These are phyloP conservation scores for Daldinia eschscholtzii DNA, from an alignment of 2,329 filamentous ascomycete species.

Conservation along the genomic window DNA sequence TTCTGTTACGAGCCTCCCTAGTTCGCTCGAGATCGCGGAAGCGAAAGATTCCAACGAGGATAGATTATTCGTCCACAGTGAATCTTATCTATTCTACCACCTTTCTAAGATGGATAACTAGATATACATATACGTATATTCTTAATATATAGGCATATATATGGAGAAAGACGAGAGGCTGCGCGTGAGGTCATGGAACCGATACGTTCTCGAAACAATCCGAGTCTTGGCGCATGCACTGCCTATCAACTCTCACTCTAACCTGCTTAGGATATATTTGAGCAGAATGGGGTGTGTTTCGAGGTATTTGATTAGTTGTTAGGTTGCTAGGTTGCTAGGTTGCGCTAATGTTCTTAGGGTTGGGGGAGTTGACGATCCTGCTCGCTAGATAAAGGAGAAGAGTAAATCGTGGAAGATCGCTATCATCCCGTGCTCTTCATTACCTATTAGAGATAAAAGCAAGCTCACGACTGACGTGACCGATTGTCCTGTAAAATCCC, in stretches of 20 bases:
- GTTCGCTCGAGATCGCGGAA: not conserved
- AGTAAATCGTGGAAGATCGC: slow-evolving; percentile 39
- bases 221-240: slow-evolving; percentile 1
- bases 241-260: not conserved
- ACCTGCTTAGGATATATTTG: not conserved
- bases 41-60: not conserved
- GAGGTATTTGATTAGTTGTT: not conserved
- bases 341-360: not conserved
- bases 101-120: not conserved
- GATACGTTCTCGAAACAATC: slow-evolving; percentile 4
- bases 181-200: not conserved
- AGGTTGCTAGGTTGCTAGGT: not conserved
- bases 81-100: too few relatives aligned
- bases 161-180: not conserved
- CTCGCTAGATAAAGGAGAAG: slow-evolving; percentile 34
- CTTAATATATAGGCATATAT: too few relatives aligned
- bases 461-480: slow-evolving; percentile 28
- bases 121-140: too few relatives aligned
- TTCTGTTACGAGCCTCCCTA: not conserved
- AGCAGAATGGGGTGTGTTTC: too few relatives aligned
- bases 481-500: not conserved
- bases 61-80: not conserved
- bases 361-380: slow-evolving; percentile 30
- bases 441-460: slow-evolving; percentile 38
- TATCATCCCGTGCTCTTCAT: slow-evolving; percentile 38